phyloP scores from a whole-genome alignment of 805 yeast species.

The Osmozyma mogii region DNA sequence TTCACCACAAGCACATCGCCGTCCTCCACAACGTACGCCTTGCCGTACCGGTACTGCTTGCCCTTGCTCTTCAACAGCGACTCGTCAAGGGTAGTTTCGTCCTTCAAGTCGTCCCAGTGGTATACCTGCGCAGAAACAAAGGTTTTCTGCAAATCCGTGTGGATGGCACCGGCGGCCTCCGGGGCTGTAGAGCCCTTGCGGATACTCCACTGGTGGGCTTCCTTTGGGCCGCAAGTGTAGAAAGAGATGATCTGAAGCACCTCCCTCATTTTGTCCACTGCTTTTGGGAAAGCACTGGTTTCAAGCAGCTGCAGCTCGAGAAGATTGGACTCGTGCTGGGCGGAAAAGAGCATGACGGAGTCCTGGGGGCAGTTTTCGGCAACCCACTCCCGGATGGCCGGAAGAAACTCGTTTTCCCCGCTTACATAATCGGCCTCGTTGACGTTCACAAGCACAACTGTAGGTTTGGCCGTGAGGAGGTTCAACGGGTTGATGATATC shows the following conservation, averaged over 20 bases:
- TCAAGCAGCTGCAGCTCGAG: conserved; percentile 5
- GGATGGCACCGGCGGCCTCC: conserved; percentile 98
- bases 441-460: conserved; percentile 67
- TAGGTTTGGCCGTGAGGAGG: conserved; percentile 84
- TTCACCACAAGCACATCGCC: conserved; percentile 76
- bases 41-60: conserved; percentile 61
- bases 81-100: conserved; percentile 40
- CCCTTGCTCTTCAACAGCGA: conserved; percentile 47
- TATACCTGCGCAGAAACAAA: conserved; percentile 92
- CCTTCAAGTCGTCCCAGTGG: conserved; percentile 63
- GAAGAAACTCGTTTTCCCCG: conserved; percentile 43
- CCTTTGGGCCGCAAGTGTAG: conserved; percentile 94
- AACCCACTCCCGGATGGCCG: conserved; percentile 58
- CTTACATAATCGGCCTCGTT: conserved; percentile 59
- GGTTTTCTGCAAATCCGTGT: conserved; percentile 89
- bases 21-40: conserved; percentile 71
- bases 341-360: conserved; percentile 32
- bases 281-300: conserved; percentile 47
- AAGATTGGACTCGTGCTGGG: conserved; percentile 38
- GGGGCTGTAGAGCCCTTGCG: conserved; percentile 91
- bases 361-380: conserved; percentile 55
- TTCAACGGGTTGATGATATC: conserved; percentile 62
- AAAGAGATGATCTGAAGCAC: conserved; percentile 61
- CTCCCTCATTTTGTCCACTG: conserved; percentile 56
- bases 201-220: conserved; percentile 97